Percentiles rank a stretch among this genome's conserved stretches.
These are phyloP conservation scores for Apiospora pterosperma DNA, from an alignment of 2,329 filamentous ascomycete genomes.

Conservation along the genomic window DNA sequence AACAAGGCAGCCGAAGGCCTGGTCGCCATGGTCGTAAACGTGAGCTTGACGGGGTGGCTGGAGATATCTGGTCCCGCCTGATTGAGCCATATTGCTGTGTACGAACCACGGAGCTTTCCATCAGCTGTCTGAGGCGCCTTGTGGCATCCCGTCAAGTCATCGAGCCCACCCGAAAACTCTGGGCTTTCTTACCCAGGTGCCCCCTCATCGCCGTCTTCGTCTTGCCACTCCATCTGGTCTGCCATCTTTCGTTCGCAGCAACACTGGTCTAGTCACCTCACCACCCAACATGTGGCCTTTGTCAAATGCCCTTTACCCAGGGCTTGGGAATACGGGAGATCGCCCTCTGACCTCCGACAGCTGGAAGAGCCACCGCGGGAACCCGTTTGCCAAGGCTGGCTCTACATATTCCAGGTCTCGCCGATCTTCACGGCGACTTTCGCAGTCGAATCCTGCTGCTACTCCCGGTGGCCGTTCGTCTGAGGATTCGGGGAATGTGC, in stretches of 20 bases:
- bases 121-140: background rate
- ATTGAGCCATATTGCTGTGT: background rate
- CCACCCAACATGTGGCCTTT: constrained; percentile 5
- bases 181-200: background rate
- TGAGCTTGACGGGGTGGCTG: background rate
- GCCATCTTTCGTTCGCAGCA: background rate
- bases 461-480: background rate
- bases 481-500: background rate
- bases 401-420: background rate
- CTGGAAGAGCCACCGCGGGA: background rate
- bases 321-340: background rate
- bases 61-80: background rate
- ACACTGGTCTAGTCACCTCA: background rate
- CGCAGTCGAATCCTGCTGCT: background rate
- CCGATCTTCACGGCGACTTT: background rate
- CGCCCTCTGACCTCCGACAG: constrained; percentile 2
- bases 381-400: background rate
- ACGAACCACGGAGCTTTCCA: background rate
- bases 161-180: background rate
- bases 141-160: background rate
- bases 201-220: background rate
- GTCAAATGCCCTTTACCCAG: constrained; percentile 9
- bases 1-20: background rate
- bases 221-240: background rate
- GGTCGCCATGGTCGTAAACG: background rate